Percentiles rank a stretch among this genome's conserved stretches.
These are phyloP conservation scores for Magnusiomyces suaveolens DNA, from an alignment of 1,139 yeast genomes.

Conservation along the genomic window DNA sequence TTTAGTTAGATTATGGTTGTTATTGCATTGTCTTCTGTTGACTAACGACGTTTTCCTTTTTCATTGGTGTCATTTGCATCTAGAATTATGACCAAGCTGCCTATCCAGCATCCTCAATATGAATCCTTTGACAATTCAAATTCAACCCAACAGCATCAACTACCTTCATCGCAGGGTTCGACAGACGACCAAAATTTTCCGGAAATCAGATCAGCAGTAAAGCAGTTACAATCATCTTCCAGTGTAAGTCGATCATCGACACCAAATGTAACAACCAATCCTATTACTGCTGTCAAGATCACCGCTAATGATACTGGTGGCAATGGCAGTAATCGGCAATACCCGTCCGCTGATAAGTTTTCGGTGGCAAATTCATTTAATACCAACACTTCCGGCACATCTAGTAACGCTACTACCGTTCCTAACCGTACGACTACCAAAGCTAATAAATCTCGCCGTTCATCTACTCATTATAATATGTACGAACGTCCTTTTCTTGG, in stretches of 20 bases:
- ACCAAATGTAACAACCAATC: not conserved
- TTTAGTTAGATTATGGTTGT: not conserved
- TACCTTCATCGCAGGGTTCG: no score
- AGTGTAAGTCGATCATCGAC: not conserved
- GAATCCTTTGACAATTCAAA: not conserved
- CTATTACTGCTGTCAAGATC: not conserved
- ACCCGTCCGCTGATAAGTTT: not conserved
- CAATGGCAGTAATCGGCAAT: not conserved
- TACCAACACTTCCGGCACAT: not conserved
- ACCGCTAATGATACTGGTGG: not conserved
- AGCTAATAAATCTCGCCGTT: not conserved
- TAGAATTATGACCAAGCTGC: conserved; percentile 7
- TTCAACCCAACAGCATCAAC: not conserved
- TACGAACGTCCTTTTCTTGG: not conserved
- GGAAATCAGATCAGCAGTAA: not conserved
- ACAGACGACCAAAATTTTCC: no score
- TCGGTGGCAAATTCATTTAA: not conserved
- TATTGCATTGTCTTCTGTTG: not conserved
- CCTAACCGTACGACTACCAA: not conserved
- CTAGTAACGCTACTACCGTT: not conserved
- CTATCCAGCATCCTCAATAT: not conserved
- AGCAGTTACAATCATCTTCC: no score
- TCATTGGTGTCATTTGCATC: not conserved
- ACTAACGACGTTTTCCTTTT: not conserved
- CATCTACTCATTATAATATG: not conserved